These are phyloP conservation scores for Monosiga brevicollis DNA, from an alignment of 78 protist genomes.

Conservation along the genomic window DNA sequence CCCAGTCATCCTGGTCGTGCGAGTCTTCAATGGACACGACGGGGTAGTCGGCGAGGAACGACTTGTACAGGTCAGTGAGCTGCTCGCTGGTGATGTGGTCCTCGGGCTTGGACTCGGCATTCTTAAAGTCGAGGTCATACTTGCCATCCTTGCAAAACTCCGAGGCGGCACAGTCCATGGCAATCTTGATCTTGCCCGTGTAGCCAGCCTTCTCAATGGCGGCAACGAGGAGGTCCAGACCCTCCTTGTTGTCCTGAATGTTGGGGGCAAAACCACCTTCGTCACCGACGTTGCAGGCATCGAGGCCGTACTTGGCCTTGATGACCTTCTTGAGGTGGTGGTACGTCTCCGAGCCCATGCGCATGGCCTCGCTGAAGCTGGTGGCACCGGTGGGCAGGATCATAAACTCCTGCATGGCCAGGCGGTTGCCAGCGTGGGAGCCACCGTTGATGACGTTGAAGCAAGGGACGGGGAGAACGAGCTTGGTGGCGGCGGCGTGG, in stretches of 20 bases:
- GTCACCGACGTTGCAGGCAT: constrained; percentile 94
- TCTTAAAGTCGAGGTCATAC: constrained; percentile 97
- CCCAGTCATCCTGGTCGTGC: constrained; percentile 97
- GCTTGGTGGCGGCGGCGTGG: constrained; percentile 23
- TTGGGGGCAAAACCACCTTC: constrained; percentile 99
- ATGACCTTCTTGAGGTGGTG: constrained; percentile 81
- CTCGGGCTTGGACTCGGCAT: background rate
- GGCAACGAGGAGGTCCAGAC: constrained; percentile 75
- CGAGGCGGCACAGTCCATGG: constrained; percentile 95
- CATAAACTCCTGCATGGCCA: constrained; percentile 92
- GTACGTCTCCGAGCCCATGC: constrained; percentile 94
- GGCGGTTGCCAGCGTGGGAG: constrained; percentile 94
- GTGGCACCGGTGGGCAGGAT: constrained; percentile 81
- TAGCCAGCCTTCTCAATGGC: constrained; percentile 96
- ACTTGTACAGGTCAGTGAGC: constrained; percentile 49
- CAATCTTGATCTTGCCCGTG: constrained; percentile 70
- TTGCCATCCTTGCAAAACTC: constrained; percentile 81
- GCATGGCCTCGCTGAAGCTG: constrained; percentile 81
- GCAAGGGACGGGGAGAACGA: constrained; percentile 86
- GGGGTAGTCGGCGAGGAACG: constrained; percentile 48
- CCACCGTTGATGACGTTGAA: constrained; percentile 99
- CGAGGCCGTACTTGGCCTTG: constrained; percentile 36
- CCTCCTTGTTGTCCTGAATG: constrained; percentile 76
- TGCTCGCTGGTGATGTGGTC: constrained; percentile 29
- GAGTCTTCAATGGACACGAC: constrained; percentile 95